Evolutionary conservation across 139 green algal species (phyloP), one percentile per base, ranked within the genome.

Genomic region (Micractinium sp.): DNA sequence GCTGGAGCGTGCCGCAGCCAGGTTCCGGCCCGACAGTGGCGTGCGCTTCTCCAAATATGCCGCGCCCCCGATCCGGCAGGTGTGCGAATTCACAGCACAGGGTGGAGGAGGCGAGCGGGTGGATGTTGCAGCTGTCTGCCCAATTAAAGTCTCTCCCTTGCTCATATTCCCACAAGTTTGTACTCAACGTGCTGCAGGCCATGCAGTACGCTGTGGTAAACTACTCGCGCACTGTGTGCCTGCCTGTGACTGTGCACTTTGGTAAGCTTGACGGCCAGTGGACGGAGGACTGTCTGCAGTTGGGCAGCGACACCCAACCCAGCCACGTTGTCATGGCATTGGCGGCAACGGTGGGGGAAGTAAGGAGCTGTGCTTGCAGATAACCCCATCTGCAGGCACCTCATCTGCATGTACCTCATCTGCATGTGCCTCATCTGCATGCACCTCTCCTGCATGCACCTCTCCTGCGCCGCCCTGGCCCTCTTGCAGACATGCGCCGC

Each of bases 131-230:
- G 47, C 9, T 56, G 47, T 56, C 47, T 56, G 47, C 5, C 31
- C 13, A 16, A 3, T 16, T 0, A 33, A 2, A 18, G 31, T 0
- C 56, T 14, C 47, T 5, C 27, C n/a, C 47, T 56, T 9, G 47
- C 47, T 56, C 47, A 56, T 56, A 9, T 56, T 5, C 47, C 5
- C 9, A 56, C 47, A 56, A 16, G 47, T 9, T 16, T 56, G 47
- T 9, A 18, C 80, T 25, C 0, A 5, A 13, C 31, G 3, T n/a
- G 15, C 56, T 35, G 35, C 82, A 86, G 82, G 33, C 33, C 1
- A 86, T 86, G 82, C n/a, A 47, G 63, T 35, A 35, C 5, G 82
- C 82, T 7, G 60, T 86, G 60, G 35, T 77, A 23, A 76, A 18
- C 4, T 60, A 77, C 29, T 86, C 82, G 3, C 82, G 82, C 60